A percentile compares a stretch with the other conserved stretches of the same genome.
phyloP scores from a whole-genome alignment of 1,139 yeast species.

The Candida sp. region DNA sequence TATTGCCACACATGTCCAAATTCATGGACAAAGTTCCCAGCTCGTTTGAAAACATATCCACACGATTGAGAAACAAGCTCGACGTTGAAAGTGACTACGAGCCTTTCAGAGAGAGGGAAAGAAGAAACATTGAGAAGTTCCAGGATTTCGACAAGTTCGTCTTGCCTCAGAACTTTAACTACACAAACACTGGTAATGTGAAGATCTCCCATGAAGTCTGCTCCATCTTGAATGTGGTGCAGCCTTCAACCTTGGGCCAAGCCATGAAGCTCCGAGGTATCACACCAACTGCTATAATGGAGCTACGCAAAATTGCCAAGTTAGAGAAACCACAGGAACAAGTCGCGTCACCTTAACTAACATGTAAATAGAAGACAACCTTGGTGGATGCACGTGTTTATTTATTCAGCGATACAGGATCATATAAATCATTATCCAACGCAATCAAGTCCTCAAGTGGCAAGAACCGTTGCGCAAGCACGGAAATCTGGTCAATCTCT shows the following conservation, averaged over 20 bases:
- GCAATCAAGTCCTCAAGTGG: conserved; percentile 42
- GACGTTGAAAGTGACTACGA: conserved; percentile 84
- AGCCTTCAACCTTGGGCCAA: conserved; percentile 92
- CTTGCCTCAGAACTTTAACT: conserved; percentile 70
- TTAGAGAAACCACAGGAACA: background rate
- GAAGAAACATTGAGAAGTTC: conserved; percentile 72
- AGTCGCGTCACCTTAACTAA: conserved; percentile 4
- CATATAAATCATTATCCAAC: conserved; percentile 35
- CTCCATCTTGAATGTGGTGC: conserved; percentile 67
- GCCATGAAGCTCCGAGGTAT: conserved; percentile 95
- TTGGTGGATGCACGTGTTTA: background rate
- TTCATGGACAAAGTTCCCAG: conserved; percentile 22
- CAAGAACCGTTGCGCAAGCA: conserved; percentile 37
- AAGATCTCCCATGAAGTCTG: conserved; percentile 79
- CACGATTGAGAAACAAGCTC: conserved; percentile 61
- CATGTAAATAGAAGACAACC: background rate
- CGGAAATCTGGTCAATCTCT: conserved; percentile 27
- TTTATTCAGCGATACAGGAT: conserved; percentile 2
- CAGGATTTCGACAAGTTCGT: conserved; percentile 78
- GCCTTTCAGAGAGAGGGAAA: conserved; percentile 80
- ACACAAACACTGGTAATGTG: conserved; percentile 47
- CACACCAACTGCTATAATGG: conserved; percentile 85
- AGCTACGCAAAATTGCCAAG: conserved; percentile 54
- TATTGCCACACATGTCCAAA: conserved; percentile 34
- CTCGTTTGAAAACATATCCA: conserved; percentile 38